Evolutionary conservation across 768 basidiomycete species (phyloP), one percentile per base, ranked within the genome.

Genomic region (Auriscalpium microsporum): DNA sequence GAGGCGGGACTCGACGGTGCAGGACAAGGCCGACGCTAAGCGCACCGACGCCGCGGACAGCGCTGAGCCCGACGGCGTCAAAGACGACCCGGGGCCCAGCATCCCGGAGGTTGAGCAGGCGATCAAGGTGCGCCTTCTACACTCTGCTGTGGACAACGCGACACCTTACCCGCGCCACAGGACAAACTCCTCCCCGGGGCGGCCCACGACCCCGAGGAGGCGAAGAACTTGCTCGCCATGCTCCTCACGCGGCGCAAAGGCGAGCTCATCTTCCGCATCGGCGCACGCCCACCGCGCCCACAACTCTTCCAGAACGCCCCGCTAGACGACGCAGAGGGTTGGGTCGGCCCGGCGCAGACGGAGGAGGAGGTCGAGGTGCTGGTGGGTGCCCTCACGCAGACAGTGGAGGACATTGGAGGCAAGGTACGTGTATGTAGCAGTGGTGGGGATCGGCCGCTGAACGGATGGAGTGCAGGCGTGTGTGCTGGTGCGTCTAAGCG

Each of bases 351-450:
- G 9, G 49, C 70, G 17, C 70, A 81, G 45, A 79, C 80, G 0
- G 65, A 69, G 14, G 75, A 78, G 37, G 81, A 89, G 55, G 61
- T 90, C 8, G 72, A 78, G 13, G 63, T 52, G 2, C 67, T 89
- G 21, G 68, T 68, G 35, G 63, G 70, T 4, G 70, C 68, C 59
- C 65, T 89, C 48, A 73, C 68, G 4, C 72, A 69, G 45, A 70
- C 73, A 0, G 83, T 83, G 0, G 87, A 90, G 56, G 90, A 92
- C 62, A 77, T 92, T 38, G 90, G 90, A 16, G 90, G 86, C 17
- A 86, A 88, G 75, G 89, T 90, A 55, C 16, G 64, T 50, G 66
- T 42, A 21, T 50, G 21, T 16, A 23, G 9, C 16, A 48, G 11
- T 44, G 50, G 44, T 51, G 42, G 35, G 48, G 28, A 50, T 55